Conservation (phyloP, 2,329 filamentous ascomycete genomes). For the Tolypocladium amazonense region DNA sequence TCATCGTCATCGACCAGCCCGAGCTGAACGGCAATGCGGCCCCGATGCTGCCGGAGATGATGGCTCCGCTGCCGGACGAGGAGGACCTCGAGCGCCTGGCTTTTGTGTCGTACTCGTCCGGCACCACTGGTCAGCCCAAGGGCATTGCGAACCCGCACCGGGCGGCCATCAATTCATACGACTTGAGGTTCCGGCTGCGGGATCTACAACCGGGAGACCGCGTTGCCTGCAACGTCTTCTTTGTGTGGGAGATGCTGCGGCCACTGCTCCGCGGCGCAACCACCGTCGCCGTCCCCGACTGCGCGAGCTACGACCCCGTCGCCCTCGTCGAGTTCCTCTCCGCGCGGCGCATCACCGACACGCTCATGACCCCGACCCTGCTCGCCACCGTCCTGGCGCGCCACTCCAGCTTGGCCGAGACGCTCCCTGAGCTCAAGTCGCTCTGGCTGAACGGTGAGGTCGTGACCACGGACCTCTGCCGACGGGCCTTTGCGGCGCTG, state of each 20-base stretch:
- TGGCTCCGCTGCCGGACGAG: constrained; percentile 44
- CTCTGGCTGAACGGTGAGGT: constrained; percentile 79
- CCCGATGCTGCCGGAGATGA: constrained; percentile 21
- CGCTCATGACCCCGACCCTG: constrained; percentile 73
- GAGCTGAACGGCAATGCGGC: constrained; percentile 15
- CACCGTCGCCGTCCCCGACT: constrained; percentile 64
- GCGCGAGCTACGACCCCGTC: constrained; percentile 66
- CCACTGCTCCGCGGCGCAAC: constrained; percentile 68
- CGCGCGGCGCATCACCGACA: constrained; percentile 60
- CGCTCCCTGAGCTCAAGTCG: constrained; percentile 55
- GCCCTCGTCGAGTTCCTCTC: constrained; percentile 62
- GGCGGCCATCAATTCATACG: constrained; percentile 63
- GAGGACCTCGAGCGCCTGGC: constrained; percentile 63
- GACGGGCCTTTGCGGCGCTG: constrained; percentile 55
- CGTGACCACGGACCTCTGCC: constrained; percentile 66
- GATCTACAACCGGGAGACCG: constrained; percentile 63
- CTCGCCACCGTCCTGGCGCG: constrained; percentile 63
- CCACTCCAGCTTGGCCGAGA: constrained; percentile 52
- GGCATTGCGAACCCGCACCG: constrained; percentile 72
- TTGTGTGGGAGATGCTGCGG: constrained; percentile 75
- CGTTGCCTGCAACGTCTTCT: constrained; percentile 83
- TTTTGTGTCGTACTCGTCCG: constrained; percentile 74
- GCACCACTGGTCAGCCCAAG: constrained; percentile 70
- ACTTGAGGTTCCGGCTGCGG: constrained; percentile 59
- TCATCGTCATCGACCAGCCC: constrained; percentile 52